A percentile compares a stretch with the other conserved stretches of the same genome.
These are phyloP conservation scores for Penicillium flavigenum DNA, from an alignment of 495 filamentous ascomycete species.

Conservation along the genomic window DNA sequence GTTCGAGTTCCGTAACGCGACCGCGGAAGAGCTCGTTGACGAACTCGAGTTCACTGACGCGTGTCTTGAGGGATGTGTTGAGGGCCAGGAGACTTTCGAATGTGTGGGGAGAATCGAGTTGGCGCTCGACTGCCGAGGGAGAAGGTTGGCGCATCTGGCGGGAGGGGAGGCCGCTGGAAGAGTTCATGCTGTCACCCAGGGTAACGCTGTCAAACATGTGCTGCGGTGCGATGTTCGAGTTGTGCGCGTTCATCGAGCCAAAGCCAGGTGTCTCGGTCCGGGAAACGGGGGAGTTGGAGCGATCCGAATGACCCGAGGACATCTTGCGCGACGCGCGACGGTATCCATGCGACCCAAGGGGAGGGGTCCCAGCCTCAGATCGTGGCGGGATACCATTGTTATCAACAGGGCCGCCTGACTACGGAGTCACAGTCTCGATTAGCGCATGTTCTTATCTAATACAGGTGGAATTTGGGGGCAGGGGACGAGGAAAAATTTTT, in stretches of 20 bases:
- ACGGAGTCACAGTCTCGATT: conserved; percentile 25
- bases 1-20: conserved; percentile 83
- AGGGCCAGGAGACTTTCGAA: conserved; percentile 74
- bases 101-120: conserved; percentile 71
- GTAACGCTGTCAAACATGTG: conserved; percentile 75
- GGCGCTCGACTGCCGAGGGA: conserved; percentile 72
- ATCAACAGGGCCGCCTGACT: conserved; percentile 54
- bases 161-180: conserved; percentile 54
- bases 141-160: conserved; percentile 61
- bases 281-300: conserved; percentile 81
- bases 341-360: conserved; percentile 51
- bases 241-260: conserved; percentile 59
- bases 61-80: conserved; percentile 82
- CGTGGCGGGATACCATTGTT: conserved; percentile 57
- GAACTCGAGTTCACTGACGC: conserved; percentile 89
- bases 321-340: conserved; percentile 71
- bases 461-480: conserved; percentile 3
- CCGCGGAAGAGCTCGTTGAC: conserved; percentile 92
- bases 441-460: conserved; percentile 34
- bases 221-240: conserved; percentile 73
- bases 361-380: conserved; percentile 56
- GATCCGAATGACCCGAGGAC: conserved; percentile 70
- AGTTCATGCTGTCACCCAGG: conserved; percentile 63
- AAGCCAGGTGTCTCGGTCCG: conserved; percentile 79
- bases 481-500: conserved; percentile 27